These are phyloP conservation scores for Colletotrichum orchidophilum DNA, from an alignment of 2,329 filamentous ascomycete genomes.

Conservation along the genomic window DNA sequence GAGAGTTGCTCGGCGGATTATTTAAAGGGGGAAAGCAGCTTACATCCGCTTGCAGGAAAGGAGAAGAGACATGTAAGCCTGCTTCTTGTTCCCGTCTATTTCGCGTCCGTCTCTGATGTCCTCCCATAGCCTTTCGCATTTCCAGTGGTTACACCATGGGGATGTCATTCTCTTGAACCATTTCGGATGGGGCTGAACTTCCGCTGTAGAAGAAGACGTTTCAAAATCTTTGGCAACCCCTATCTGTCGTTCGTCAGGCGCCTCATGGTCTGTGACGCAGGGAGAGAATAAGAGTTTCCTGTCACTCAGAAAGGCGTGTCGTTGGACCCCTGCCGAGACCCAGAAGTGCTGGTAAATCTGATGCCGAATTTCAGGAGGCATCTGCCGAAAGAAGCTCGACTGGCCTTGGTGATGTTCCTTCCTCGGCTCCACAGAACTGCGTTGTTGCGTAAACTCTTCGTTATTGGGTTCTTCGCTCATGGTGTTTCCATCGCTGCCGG, in stretches of 20 bases:
- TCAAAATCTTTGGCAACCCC: slow-evolving; percentile 20
- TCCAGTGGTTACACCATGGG: slow-evolving; percentile 36
- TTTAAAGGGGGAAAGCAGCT: neutral
- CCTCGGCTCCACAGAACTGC: neutral
- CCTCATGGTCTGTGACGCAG: slow-evolving; percentile 27
- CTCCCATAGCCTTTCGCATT: slow-evolving; percentile 30
- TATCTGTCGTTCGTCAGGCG: slow-evolving; percentile 27
- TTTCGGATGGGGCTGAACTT: slow-evolving; percentile 22
- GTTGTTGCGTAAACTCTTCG: neutral
- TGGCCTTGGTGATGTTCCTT: slow-evolving; percentile 3
- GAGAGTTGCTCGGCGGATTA: neutral
- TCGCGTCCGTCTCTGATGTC: slow-evolving; percentile 7
- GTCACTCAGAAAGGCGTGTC: slow-evolving; percentile 22
- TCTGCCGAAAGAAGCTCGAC: slow-evolving; percentile 16
- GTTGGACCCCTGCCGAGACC: slow-evolving; percentile 8
- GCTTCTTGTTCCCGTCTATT: neutral
- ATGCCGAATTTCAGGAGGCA: slow-evolving; percentile 30
- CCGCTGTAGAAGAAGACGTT: neutral
- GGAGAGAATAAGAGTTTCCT: slow-evolving; percentile 4
- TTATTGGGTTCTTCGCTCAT: neutral
- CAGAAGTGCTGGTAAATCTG: slow-evolving; percentile 31
- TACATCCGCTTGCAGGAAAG: slow-evolving; percentile 32
- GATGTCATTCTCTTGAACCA: slow-evolving; percentile 33
- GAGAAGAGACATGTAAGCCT: slow-evolving; percentile 24
- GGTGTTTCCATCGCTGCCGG: neutral